Evolutionary conservation across 2,329 filamentous ascomycete genomes (phyloP), one percentile per base, ranked within the genome.

Genomic region (Cladosporium phlei): DNA sequence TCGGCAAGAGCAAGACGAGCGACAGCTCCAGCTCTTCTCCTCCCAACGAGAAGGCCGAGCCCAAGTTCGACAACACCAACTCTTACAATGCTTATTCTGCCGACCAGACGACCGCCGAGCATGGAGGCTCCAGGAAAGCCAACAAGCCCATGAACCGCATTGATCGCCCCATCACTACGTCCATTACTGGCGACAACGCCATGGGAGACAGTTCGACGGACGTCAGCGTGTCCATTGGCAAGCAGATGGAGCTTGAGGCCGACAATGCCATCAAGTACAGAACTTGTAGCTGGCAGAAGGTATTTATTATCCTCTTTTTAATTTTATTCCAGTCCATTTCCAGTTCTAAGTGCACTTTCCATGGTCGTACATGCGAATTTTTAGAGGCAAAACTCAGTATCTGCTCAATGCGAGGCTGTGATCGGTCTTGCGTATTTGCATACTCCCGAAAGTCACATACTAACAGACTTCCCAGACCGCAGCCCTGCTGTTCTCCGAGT

Each of bases 201-300:
- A 25, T 38, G 4, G 48, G 48, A 17, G 49, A 50, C 14, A 50
- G 50, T 28, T 68, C 66, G 57, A 50, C 59, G 3, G 69, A 69
- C 5, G 66, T 67, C 5, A 66, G 55, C 33, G 49, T 76, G 34
- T 71, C 69, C 27, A 66, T 81, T 33, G 76, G 74, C 38, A 77
- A 79, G 68, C 89, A 95, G 69, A 79, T 91, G 53, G 86, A 83
- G 44, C 64, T 86, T 52, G 90, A 95, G 66, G 77, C 81, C 21
- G 82, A 80, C 42, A 83, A 86, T 66, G 80, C 82, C 9, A 95
- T 96, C 67, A 83, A 95, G 69, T 96, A 96, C 65, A 78, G 90
- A 51, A 95, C 89, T 29, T 96, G 90, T 70, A 90, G 84, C 56
- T 96, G 90, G 90, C 85, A 87, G 62, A 95, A 95, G 76, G 81